These are phyloP conservation scores for Vicia villosa DNA, from an alignment of 306 rosid genomes.

Conservation along the genomic window DNA sequence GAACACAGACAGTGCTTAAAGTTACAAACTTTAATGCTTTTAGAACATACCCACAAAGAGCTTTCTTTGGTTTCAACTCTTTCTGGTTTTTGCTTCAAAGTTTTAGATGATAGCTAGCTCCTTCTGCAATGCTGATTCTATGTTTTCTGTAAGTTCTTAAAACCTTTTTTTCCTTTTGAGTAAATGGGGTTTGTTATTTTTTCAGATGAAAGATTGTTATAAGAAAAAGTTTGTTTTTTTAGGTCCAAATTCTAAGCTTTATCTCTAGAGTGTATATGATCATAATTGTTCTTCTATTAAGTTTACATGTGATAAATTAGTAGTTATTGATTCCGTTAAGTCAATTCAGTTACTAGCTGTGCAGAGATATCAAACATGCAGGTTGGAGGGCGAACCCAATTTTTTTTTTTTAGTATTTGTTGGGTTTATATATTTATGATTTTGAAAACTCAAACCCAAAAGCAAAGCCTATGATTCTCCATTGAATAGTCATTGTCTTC, in stretches of 20 bases:
- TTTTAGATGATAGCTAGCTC: constrained; percentile 66
- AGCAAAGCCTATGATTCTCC: constrained; percentile 10
- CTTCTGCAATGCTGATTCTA: constrained; percentile 76
- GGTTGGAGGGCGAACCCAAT: too few species aligned
- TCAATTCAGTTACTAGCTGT: too few species aligned
- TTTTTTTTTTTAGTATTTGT: too few species aligned
- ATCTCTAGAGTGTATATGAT: constrained; percentile 20
- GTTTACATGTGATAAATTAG: constrained; percentile 34
- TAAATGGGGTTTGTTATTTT: constrained; percentile 7
- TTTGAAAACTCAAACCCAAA: constrained; percentile 14
- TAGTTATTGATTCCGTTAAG: background rate
- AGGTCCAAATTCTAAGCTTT: background rate
- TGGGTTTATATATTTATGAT: too few species aligned
- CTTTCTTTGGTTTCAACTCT: too few species aligned
- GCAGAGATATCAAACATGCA: too few species aligned
- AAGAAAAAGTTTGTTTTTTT: background rate
- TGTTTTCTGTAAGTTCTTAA: constrained; percentile 64
- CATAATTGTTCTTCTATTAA: constrained; percentile 29
- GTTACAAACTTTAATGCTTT: constrained; percentile 33
- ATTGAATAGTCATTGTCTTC: constrained; percentile 17
- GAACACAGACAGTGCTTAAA: constrained; percentile 32
- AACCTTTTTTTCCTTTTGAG: background rate
- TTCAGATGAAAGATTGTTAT: background rate
- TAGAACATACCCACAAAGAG: constrained; percentile 36
- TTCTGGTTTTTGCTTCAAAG: constrained; percentile 24